Percentiles rank a stretch among this genome's conserved stretches.
Evolutionary conservation across 2,329 filamentous ascomycete genomes (phyloP).

Genomic region (Podosphaera fusca): DNA sequence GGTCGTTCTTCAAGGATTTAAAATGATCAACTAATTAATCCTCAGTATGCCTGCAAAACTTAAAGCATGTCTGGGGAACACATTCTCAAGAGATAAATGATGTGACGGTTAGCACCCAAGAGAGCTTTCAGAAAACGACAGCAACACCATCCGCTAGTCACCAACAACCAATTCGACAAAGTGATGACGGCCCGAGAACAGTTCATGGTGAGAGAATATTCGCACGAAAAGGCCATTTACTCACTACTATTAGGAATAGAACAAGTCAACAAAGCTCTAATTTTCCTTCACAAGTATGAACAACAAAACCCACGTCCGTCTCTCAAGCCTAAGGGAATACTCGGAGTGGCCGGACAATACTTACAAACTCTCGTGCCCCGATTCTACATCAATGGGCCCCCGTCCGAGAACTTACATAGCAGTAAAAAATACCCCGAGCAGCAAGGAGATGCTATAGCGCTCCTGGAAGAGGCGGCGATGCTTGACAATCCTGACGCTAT

Average conservation of each 20-base stretch:
- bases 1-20: constrained; percentile 1
- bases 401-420: constrained; percentile 9
- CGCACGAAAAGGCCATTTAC: neutral
- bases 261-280: constrained; percentile 17
- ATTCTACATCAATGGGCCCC: constrained; percentile 40
- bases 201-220: constrained; percentile 9
- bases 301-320: constrained; percentile 13
- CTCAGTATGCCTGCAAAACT: constrained; percentile 12
- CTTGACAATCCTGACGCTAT: constrained; percentile 53
- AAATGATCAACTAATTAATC: neutral
- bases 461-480: constrained; percentile 34
- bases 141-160: constrained; percentile 10
- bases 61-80: constrained; percentile 7
- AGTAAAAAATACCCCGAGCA: constrained; percentile 21
- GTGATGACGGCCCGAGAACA: constrained; percentile 6
- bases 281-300: constrained; percentile 15
- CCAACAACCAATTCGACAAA: constrained; percentile 11
- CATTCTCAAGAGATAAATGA: constrained; percentile 8
- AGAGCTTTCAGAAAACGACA: constrained; percentile 10
- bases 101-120: constrained; percentile 7
- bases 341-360: constrained; percentile 35
- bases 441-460: constrained; percentile 31
- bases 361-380: constrained; percentile 36
- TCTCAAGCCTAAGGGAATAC: constrained; percentile 30
- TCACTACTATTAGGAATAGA: constrained; percentile 13